Evolutionary conservation across 257 asterid species (phyloP).

Genomic region (Rhazya stricta): DNA sequence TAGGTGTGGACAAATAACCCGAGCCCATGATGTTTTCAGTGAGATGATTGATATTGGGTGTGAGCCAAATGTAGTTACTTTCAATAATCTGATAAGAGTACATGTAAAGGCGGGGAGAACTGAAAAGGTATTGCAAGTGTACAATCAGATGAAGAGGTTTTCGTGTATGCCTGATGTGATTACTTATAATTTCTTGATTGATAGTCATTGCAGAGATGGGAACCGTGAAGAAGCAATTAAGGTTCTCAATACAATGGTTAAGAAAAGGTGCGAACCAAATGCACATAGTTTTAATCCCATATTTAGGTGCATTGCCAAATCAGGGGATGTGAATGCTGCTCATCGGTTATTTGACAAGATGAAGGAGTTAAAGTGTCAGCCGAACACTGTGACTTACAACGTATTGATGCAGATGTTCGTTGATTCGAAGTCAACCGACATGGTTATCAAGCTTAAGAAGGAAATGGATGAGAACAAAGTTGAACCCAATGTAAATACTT

Average conservation of each 20-base stretch:
- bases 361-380: slow-evolving; percentile 62
- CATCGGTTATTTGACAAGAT: slow-evolving; percentile 59
- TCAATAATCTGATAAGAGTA: slow-evolving; percentile 75
- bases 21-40: slow-evolving; percentile 86
- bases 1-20: slow-evolving; percentile 73
- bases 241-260: slow-evolving; percentile 61
- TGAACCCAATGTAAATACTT: slow-evolving; percentile 79
- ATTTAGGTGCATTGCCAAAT: slow-evolving; percentile 62
- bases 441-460: slow-evolving; percentile 82
- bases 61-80: slow-evolving; percentile 69
- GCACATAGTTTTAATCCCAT: slow-evolving; percentile 68
- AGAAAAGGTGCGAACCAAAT: slow-evolving; percentile 60
- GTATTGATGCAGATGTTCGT: slow-evolving; percentile 84
- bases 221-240: slow-evolving; percentile 72
- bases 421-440: slow-evolving; percentile 65
- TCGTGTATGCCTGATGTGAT: slow-evolving; percentile 67
- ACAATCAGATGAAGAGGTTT: slow-evolving; percentile 81
- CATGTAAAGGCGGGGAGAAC: slow-evolving; percentile 93
- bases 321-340: slow-evolving; percentile 74
- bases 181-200: slow-evolving; percentile 74
- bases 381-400: slow-evolving; percentile 70
- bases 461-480: slow-evolving; percentile 72
- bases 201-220: slow-evolving; percentile 67
- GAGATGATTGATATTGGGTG: slow-evolving; percentile 80
- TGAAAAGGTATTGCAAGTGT: slow-evolving; percentile 75